These are phyloP conservation scores for Brettanomyces sp. DNA, from an alignment of 805 yeast species.

Conservation along the genomic window DNA sequence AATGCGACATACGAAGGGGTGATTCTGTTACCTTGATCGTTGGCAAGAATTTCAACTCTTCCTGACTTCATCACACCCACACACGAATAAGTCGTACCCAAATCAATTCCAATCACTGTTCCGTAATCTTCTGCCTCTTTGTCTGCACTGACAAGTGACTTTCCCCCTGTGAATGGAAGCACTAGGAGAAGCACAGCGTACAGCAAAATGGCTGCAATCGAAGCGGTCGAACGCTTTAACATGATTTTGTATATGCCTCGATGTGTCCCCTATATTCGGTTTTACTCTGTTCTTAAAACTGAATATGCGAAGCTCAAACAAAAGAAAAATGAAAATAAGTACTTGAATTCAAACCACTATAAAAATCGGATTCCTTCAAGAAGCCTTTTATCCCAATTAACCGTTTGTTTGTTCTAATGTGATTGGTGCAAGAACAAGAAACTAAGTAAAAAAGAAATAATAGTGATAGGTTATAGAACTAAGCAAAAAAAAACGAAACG, in stretches of 20 bases:
- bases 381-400: too few species aligned
- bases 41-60: slow-evolving; percentile 88
- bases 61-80: slow-evolving; percentile 59
- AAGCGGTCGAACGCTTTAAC: slow-evolving; percentile 1
- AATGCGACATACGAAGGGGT: slow-evolving; percentile 96
- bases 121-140: slow-evolving; percentile 24
- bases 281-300: too few species aligned
- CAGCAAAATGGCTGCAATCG: slow-evolving; percentile 17
- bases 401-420: too few species aligned
- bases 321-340: too few species aligned
- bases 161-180: slow-evolving; percentile 13
- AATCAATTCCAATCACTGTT: slow-evolving; percentile 79
- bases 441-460: too few species aligned
- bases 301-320: too few species aligned
- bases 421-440: too few species aligned
- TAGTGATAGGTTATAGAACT: too few species aligned
- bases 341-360: too few species aligned
- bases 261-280: too few species aligned
- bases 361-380: too few species aligned
- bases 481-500: too few species aligned
- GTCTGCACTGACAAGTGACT: slow-evolving; percentile 16
- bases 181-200: slow-evolving; percentile 22
- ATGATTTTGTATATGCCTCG: neutral
- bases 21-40: slow-evolving; percentile 98
- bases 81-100: slow-evolving; percentile 97